These are phyloP conservation scores for Aspergillus ellipticus DNA, from an alignment of 495 filamentous ascomycete genomes.

Conservation along the genomic window DNA sequence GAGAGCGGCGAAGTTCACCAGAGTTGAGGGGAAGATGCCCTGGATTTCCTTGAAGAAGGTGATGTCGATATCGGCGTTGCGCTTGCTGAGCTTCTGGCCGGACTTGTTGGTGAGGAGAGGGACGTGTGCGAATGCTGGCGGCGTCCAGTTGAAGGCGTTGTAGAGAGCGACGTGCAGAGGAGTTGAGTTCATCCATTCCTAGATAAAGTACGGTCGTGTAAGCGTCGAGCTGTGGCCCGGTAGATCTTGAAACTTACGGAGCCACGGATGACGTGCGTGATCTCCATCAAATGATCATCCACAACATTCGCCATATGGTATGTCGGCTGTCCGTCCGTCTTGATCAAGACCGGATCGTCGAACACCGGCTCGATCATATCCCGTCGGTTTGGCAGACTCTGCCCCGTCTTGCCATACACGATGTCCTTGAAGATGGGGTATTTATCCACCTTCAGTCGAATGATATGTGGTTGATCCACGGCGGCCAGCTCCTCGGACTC, in stretches of 20 bases:
- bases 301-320: conserved; percentile 98
- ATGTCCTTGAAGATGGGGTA: conserved; percentile 65
- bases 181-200: conserved; percentile 94
- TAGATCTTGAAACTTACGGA: conserved; percentile 60
- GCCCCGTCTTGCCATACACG: conserved; percentile 65
- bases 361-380: conserved; percentile 48
- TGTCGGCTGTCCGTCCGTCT: conserved; percentile 86
- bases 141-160: conserved; percentile 82
- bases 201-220: neutral
- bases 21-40: conserved; percentile 66
- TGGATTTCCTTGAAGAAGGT: conserved; percentile 58
- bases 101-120: conserved; percentile 74
- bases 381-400: conserved; percentile 43
- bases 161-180: conserved; percentile 86
- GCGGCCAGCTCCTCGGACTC: conserved; percentile 66
- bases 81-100: conserved; percentile 86
- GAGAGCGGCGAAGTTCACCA: conserved; percentile 81
- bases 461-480: conserved; percentile 67
- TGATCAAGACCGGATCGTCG: conserved; percentile 81
- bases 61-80: conserved; percentile 69
- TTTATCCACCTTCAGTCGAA: conserved; percentile 64
- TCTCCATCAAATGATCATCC: conserved; percentile 90
- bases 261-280: conserved; percentile 92
- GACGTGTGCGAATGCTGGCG: conserved; percentile 82
- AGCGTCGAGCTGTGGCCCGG: neutral